Conservation (phyloP, 352 stramenopile genomes). For the Phytophthora podocarpi region DNA sequence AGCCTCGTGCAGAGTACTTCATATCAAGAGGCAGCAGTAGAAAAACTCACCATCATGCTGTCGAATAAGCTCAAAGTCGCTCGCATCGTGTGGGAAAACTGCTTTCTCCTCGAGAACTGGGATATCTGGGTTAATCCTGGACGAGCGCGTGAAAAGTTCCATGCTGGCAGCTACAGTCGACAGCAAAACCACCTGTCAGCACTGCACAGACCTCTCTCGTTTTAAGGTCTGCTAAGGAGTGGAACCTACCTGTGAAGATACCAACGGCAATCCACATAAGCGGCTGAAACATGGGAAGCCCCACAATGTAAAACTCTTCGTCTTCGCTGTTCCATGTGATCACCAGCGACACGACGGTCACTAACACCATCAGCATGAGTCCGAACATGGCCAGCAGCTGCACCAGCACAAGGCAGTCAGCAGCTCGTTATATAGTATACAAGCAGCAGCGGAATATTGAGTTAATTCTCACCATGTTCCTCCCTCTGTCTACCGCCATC, state of each 20-base stretch:
- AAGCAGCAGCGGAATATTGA: background rate
- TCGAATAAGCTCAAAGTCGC: conserved; percentile 62
- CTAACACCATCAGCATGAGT: conserved; percentile 70
- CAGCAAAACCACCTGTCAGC: conserved; percentile 15
- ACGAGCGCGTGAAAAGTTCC: conserved; percentile 43
- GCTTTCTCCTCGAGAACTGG: conserved; percentile 58
- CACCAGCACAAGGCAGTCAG: background rate
- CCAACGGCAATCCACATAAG: conserved; percentile 83
- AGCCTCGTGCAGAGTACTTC: background rate
- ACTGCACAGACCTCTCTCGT: background rate
- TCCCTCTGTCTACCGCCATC: conserved; percentile 42
- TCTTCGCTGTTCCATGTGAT: conserved; percentile 64
- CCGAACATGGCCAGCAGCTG: conserved; percentile 76
- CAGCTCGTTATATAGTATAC: too few relatives aligned
- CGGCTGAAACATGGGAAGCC: conserved; percentile 80
- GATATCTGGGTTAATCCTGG: conserved; percentile 27
- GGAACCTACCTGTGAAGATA: conserved; percentile 66
- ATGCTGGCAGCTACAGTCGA: conserved; percentile 48
- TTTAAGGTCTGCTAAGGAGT: background rate
- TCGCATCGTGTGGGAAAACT: conserved; percentile 59
- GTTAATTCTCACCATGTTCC: conserved; percentile 48
- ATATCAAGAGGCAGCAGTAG: background rate
- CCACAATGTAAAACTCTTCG: conserved; percentile 32
- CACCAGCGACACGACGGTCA: conserved; percentile 61
- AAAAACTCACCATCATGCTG: conserved; percentile 42